Evolutionary conservation across 2,329 filamentous ascomycete species (phyloP), one percentile per base, ranked within the genome.

Genomic region (Claviceps arundinis): DNA sequence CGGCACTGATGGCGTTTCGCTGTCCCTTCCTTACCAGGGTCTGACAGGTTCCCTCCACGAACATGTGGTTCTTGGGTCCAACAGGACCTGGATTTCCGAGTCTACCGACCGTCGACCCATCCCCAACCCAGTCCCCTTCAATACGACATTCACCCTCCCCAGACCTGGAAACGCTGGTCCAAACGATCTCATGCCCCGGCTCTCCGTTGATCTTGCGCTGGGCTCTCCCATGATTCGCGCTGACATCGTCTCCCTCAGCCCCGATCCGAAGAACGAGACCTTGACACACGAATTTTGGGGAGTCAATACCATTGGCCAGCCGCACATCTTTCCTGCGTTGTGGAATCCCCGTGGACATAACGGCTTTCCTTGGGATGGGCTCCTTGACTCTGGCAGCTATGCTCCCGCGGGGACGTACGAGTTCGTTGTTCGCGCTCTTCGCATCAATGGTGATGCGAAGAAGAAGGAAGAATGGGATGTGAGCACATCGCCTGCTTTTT

Each of bases 331-430:
- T 48, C 76, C 76, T 0, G 41, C 62, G 4, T 46, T 70, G 58
- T 67, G 53, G 62, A 7, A 63, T 65, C 54, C 59, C 60, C 37
- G 5, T 54, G 5, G 54, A 60, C 52, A 51, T 57, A 5, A 26
- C 26, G 26, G 26, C 26, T 40, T 62, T 5, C 50, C 53, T 0
- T 81, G 74, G 68, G 69, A 74, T 48, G 77, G 77, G 9, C 63
- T 64, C 50, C 62, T 80, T 5, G 64, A 65, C 0, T 68, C 73
- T 9, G 75, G 74, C 14, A 65, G 58, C 1, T 77, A 73, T 54
- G 76, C 69, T 2, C 71, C 74, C 0, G 64, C 68, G 0, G 77
- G 76, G 9, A 58, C 60, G 34, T 80, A 81, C 62, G 73, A 71
- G 60, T 65, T 80, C 49, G 65, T 66, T 1, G 65, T 77, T 34